A percentile compares a stretch with the other conserved stretches of the same genome.
phyloP scores from a whole-genome alignment of 148 eudicot species.

The Rhododendron griersonianum region DNA sequence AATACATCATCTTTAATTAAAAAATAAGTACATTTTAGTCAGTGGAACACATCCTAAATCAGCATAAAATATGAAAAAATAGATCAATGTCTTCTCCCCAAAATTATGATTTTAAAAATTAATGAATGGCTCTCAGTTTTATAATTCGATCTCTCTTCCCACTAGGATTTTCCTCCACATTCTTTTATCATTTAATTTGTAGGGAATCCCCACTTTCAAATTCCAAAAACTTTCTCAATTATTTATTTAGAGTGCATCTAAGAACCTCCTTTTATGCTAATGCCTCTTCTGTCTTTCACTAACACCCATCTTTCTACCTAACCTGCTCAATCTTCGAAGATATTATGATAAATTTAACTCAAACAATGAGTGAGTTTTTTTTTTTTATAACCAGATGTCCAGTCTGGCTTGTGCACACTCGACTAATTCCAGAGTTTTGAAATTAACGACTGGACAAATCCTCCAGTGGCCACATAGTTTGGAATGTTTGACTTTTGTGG shows the following conservation, averaged over 20 bases:
- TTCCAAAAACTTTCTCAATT: neutral
- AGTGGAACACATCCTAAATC: neutral
- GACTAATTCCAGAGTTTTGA: too few relatives aligned
- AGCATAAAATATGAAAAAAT: neutral
- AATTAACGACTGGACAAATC: neutral
- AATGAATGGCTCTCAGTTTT: neutral
- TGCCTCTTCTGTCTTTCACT: neutral
- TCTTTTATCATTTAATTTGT: neutral
- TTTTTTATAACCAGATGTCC: neutral
- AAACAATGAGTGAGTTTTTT: neutral
- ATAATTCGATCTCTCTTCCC: neutral
- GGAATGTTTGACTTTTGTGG: too few relatives aligned
- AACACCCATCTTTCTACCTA: neutral
- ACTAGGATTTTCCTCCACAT: conserved; percentile 5
- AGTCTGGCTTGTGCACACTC: too few relatives aligned
- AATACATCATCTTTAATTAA: too few relatives aligned
- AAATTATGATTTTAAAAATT: neutral
- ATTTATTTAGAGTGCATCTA: neutral
- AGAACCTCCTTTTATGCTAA: neutral
- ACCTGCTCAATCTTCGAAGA: neutral
- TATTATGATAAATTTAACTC: neutral
- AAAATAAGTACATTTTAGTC: too few relatives aligned
- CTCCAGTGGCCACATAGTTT: too few relatives aligned
- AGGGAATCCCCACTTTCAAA: neutral
- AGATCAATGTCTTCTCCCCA: neutral